Conservation (phyloP, 176 grass and related monocot genomes). For the Eleusine indica region DNA sequence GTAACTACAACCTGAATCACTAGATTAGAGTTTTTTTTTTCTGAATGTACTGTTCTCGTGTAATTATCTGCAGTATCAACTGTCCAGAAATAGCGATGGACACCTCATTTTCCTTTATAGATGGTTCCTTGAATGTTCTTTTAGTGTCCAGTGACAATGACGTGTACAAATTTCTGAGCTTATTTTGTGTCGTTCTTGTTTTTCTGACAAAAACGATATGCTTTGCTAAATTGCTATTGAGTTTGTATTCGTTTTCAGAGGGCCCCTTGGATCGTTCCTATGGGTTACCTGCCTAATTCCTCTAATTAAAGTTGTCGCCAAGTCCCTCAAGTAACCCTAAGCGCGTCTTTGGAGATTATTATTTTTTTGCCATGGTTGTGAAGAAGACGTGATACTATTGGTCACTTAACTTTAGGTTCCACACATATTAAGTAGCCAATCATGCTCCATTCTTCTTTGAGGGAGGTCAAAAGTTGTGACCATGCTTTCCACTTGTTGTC, state of each 20-base stretch:
- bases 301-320: slow-evolving; percentile 13
- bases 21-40: neutral
- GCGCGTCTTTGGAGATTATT: slow-evolving; percentile 11
- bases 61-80: neutral
- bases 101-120: neutral
- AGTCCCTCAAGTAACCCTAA: slow-evolving; percentile 19
- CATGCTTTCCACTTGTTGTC: slow-evolving; percentile 36
- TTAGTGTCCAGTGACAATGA: neutral
- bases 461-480: slow-evolving; percentile 36
- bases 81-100: neutral
- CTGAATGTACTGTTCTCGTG: neutral
- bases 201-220: neutral
- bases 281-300: slow-evolving; percentile 7
- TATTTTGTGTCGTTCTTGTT: slow-evolving; percentile 10
- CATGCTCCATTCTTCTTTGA: slow-evolving; percentile 11
- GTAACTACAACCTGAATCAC: neutral
- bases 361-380: slow-evolving; percentile 11
- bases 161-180: neutral
- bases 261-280: neutral
- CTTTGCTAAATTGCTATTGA: neutral
- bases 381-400: slow-evolving; percentile 7
- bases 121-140: slow-evolving; percentile 31
- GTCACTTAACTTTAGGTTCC: neutral
- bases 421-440: slow-evolving; percentile 1
- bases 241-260: neutral